phyloP scores from a whole-genome alignment of 1,139 yeast species.

The Hansenula lynferdii region DNA sequence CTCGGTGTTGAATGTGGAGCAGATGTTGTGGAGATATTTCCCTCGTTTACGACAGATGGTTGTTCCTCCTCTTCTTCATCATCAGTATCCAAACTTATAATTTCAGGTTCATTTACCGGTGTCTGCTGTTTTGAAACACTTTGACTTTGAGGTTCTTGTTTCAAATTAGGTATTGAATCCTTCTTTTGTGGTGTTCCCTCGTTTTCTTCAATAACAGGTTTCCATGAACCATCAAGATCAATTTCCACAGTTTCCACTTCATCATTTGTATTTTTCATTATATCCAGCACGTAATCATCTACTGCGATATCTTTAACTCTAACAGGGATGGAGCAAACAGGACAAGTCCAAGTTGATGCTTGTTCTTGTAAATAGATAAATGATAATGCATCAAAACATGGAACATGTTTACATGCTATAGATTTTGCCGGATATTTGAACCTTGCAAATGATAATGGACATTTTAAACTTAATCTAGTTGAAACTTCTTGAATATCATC shows the following conservation, averaged over 20 bases:
- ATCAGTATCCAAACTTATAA: constrained; percentile 29
- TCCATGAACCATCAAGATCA: constrained; percentile 58
- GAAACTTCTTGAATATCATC: constrained; percentile 55
- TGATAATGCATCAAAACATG: constrained; percentile 64
- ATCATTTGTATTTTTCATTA: constrained; percentile 38
- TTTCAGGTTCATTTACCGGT: constrained; percentile 15
- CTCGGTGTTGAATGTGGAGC: background rate
- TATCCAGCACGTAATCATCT: constrained; percentile 55
- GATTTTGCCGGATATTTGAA: constrained; percentile 60
- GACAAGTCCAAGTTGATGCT: constrained; percentile 66
- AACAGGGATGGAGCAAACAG: constrained; percentile 48
- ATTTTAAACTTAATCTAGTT: constrained; percentile 51
- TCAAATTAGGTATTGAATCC: constrained; percentile 5
- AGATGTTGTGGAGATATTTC: background rate
- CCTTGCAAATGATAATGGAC: constrained; percentile 61
- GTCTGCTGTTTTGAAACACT: constrained; percentile 4
- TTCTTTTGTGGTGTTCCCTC: constrained; percentile 11
- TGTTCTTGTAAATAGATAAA: constrained; percentile 57
- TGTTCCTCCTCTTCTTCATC: constrained; percentile 24
- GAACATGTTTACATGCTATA: constrained; percentile 57
- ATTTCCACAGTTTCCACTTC: constrained; percentile 52
- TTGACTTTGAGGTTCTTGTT: constrained; percentile 4
- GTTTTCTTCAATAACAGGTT: constrained; percentile 29
- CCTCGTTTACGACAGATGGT: too few species aligned
- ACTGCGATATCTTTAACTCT: constrained; percentile 49